Evolutionary conservation across 371 early-diverging fungal species (phyloP).

Genomic region (Umbelopsis sp.): DNA sequence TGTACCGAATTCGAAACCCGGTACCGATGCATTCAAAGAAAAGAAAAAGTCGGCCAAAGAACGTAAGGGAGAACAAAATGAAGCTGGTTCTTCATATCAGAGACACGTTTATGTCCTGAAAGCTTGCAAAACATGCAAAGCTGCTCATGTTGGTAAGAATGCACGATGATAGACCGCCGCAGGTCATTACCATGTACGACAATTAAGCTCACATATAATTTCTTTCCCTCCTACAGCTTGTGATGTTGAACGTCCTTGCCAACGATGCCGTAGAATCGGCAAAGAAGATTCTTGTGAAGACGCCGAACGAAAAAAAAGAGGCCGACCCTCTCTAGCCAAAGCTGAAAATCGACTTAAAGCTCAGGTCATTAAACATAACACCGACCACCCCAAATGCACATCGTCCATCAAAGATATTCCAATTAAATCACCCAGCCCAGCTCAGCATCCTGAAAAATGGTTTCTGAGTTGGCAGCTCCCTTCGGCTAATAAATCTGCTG

Average conservation of each 20-base stretch:
- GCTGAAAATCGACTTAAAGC: neutral
- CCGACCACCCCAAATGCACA: neutral
- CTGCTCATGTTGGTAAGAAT: slow-evolving; percentile 42
- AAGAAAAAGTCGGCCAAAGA: neutral
- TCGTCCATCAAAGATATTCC: too few relatives aligned
- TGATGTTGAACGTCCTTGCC: slow-evolving; percentile 62
- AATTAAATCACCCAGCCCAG: too few relatives aligned
- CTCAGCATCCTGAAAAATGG: too few relatives aligned
- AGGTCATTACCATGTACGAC: neutral
- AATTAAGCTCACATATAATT: neutral
- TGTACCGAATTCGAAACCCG: too few relatives aligned
- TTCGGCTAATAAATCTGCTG: too few relatives aligned
- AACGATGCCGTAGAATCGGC: slow-evolving; percentile 57
- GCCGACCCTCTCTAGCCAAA: slow-evolving; percentile 30
- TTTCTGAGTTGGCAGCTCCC: too few relatives aligned
- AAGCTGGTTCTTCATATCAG: neutral
- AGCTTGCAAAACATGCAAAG: slow-evolving; percentile 61
- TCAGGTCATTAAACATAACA: neutral
- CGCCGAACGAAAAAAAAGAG: slow-evolving; percentile 62
- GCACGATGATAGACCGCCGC: neutral
- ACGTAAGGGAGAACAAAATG: neutral
- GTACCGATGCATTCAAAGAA: too few relatives aligned
- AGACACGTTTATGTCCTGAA: slow-evolving; percentile 46
- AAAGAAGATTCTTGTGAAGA: slow-evolving; percentile 57
- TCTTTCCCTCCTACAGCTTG: slow-evolving; percentile 36